phyloP scores from a whole-genome alignment of 345 rosid genomes.

The Eucalyptus tenuipes region DNA sequence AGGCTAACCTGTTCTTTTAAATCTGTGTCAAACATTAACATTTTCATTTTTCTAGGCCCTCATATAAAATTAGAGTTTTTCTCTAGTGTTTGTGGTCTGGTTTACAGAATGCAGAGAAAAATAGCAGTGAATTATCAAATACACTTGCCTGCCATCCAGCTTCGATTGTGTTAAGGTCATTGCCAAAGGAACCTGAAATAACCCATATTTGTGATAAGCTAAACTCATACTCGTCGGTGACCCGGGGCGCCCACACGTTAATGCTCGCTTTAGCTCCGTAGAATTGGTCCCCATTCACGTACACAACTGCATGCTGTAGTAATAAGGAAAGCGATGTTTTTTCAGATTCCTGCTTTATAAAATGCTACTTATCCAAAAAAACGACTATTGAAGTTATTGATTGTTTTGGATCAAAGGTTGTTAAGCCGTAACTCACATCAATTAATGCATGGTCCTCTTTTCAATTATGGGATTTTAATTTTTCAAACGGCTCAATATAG shows the following conservation, averaged over 20 bases:
- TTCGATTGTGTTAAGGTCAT: slow-evolving; percentile 95
- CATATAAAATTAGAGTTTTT: background rate
- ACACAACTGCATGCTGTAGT: slow-evolving; percentile 94
- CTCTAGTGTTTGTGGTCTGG: background rate
- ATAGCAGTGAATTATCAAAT: background rate
- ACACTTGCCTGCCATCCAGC: slow-evolving; percentile 93
- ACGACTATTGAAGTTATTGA: background rate
- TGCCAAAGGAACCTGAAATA: slow-evolving; percentile 87
- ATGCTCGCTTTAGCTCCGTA: slow-evolving; percentile 94
- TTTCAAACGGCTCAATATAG: background rate
- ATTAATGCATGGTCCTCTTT: background rate
- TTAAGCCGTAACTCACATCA: background rate
- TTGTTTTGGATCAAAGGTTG: background rate
- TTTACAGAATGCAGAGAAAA: background rate
- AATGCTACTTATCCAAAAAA: background rate
- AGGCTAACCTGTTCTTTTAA: background rate
- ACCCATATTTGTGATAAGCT: slow-evolving; percentile 95
- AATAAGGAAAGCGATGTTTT: background rate
- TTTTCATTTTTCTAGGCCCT: background rate
- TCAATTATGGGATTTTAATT: background rate
- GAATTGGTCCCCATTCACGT: slow-evolving; percentile 73
- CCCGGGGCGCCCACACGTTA: slow-evolving; percentile 87
- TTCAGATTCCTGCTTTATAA: background rate
- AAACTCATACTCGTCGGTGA: slow-evolving; percentile 66
- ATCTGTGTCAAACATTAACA: background rate